Percentiles rank a stretch among this genome's conserved stretches.
These are phyloP conservation scores for Seminavis robusta DNA, from an alignment of 108 stramenopile species.

Conservation along the genomic window DNA sequence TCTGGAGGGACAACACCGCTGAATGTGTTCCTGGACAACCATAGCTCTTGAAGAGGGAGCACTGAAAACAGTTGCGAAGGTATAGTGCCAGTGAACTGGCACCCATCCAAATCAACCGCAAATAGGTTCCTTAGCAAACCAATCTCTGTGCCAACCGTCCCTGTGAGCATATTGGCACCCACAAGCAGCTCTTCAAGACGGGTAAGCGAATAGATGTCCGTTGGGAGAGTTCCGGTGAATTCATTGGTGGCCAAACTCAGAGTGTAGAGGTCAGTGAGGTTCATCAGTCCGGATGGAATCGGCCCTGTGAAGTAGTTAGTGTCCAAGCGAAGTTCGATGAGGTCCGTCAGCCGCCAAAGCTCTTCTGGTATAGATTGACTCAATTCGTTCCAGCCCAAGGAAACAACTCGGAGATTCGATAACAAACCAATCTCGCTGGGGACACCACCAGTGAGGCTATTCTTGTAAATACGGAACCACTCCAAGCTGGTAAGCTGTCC, in stretches of 20 bases:
- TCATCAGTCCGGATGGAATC: conserved; percentile 49
- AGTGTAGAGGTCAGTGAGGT: conserved; percentile 36
- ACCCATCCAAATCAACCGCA: no score
- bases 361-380: conserved; percentile 57
- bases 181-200: conserved; percentile 38
- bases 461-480: conserved; percentile 49
- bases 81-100: no score
- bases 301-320: conserved; percentile 46
- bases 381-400: conserved; percentile 51
- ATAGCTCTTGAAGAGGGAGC: no score
- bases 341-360: conserved; percentile 49
- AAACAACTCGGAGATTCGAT: conserved; percentile 42
- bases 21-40: no score
- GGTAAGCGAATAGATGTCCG: conserved; percentile 38
- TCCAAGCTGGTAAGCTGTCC: conserved; percentile 36
- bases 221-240: conserved; percentile 37
- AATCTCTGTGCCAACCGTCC: conserved; percentile 53
- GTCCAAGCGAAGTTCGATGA: conserved; percentile 39
- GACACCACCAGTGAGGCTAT: conserved; percentile 39
- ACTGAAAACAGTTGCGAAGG: no score
- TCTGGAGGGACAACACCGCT: no score
- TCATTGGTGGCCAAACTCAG: conserved; percentile 38
- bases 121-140: conserved; percentile 49
- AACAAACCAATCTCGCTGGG: conserved; percentile 57
- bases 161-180: conserved; percentile 53